Evolutionary conservation across 2,329 filamentous ascomycete genomes (phyloP).

Genomic region (Diaporthe nobilis): DNA sequence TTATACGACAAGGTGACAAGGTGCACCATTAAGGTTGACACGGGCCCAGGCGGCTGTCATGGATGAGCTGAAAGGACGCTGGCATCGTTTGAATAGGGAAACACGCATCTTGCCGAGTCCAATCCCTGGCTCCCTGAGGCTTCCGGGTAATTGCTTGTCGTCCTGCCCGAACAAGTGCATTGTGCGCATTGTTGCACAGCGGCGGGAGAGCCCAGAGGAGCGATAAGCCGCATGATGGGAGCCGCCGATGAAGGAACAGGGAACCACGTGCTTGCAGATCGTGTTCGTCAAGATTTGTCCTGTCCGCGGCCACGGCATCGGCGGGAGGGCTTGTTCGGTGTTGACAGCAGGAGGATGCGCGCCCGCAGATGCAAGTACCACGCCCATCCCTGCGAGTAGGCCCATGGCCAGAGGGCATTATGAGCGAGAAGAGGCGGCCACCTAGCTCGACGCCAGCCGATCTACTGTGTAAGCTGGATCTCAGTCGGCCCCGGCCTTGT

Average conservation of each 20-base stretch:
- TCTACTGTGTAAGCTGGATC: constrained; percentile 5
- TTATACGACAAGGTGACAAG: constrained; percentile 28
- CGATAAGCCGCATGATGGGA: constrained; percentile 31
- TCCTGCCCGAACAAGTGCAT: constrained; percentile 32
- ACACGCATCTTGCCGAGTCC: constrained; percentile 26
- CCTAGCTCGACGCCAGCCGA: constrained; percentile 18
- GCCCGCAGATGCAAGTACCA: constrained; percentile 9
- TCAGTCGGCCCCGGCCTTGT: not conserved
- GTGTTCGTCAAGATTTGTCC: constrained; percentile 28
- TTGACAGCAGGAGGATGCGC: constrained; percentile 12
- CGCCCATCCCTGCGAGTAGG: not conserved
- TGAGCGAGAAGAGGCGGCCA: not conserved
- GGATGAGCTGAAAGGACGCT: constrained; percentile 25
- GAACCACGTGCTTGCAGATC: constrained; percentile 37
- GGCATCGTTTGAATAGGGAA: constrained; percentile 21
- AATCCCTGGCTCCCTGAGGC: not conserved
- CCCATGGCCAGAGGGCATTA: not conserved
- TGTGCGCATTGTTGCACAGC: constrained; percentile 14
- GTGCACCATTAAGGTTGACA: constrained; percentile 32
- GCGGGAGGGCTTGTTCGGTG: constrained; percentile 11
- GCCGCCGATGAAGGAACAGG: constrained; percentile 20
- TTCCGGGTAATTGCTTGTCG: constrained; percentile 25
- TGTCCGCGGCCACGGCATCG: constrained; percentile 12
- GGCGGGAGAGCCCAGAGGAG: constrained; percentile 25
- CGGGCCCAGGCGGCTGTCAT: constrained; percentile 20